Evolutionary conservation across 148 eudicot genomes (phyloP).

Genomic region (Chenopodium album): DNA sequence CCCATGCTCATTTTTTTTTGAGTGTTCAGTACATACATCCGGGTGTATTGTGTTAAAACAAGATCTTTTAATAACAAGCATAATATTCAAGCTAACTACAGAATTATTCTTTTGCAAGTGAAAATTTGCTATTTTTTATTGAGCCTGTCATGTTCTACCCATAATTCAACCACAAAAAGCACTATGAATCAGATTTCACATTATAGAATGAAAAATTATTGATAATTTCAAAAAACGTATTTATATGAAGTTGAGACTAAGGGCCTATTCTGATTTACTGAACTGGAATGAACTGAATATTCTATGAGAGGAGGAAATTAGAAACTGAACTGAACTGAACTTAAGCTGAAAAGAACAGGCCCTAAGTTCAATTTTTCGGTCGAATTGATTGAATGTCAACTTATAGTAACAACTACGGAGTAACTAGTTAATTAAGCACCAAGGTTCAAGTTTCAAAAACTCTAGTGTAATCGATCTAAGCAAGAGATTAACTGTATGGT

Average conservation of each 20-base stretch:
- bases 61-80: too few species aligned
- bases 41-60: neutral
- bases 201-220: too few species aligned
- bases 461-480: neutral
- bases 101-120: neutral
- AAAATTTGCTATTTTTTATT: neutral
- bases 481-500: neutral
- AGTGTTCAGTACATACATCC: neutral
- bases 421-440: neutral
- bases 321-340: too few species aligned
- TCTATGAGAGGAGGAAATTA: too few species aligned
- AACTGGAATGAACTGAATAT: too few species aligned
- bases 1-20: neutral
- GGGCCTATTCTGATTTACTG: too few species aligned
- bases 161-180: neutral
- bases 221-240: too few species aligned
- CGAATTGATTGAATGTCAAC: neutral
- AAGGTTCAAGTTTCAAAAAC: slow-evolving; percentile 33
- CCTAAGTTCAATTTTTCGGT: neutral
- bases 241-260: neutral
- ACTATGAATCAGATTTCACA: neutral
- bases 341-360: too few species aligned
- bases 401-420: neutral
- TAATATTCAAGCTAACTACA: neutral
- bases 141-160: neutral